Evolutionary conservation across 768 basidiomycete genomes (phyloP).

Genomic region (Mycena latifolia): DNA sequence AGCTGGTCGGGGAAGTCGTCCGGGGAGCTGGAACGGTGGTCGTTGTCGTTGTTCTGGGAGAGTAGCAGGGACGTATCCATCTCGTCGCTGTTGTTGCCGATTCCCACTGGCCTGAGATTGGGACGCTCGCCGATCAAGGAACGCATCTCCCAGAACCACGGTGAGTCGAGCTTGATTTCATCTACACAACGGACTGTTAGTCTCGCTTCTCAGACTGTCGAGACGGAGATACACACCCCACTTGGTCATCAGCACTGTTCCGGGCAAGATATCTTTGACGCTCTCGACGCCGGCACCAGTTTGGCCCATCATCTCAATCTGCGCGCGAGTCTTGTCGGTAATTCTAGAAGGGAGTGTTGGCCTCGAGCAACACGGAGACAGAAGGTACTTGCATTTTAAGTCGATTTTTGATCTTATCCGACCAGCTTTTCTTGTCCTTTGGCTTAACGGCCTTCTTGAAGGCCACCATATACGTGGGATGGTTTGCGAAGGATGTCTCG

Average conservation of each 20-base stretch:
- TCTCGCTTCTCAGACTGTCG: too few relatives aligned
- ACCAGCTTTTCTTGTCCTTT: background rate
- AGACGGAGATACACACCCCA: constrained; percentile 6
- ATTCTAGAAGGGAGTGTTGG: too few relatives aligned
- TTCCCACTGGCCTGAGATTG: constrained; percentile 31
- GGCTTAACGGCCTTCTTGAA: background rate
- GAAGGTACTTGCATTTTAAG: too few relatives aligned
- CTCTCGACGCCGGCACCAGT: constrained; percentile 3
- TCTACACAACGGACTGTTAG: background rate
- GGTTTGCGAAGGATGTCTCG: background rate
- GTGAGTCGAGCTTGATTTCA: background rate
- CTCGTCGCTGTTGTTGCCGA: background rate
- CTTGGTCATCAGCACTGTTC: background rate
- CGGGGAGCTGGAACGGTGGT: too few relatives aligned
- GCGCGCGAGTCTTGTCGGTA: background rate
- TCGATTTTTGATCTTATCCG: constrained; percentile 4
- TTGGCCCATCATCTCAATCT: background rate
- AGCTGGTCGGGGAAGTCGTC: too few relatives aligned
- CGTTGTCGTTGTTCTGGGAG: background rate
- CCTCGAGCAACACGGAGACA: too few relatives aligned
- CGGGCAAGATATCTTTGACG: background rate
- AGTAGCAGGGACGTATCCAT: background rate
- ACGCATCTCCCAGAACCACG: constrained; percentile 8
- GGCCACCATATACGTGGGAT: background rate
- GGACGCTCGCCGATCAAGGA: constrained; percentile 36